A percentile compares a stretch with the other conserved stretches of the same genome.
These are phyloP conservation scores for Aphanomyces astaci DNA, from an alignment of 352 stramenopile genomes.

Conservation along the genomic window DNA sequence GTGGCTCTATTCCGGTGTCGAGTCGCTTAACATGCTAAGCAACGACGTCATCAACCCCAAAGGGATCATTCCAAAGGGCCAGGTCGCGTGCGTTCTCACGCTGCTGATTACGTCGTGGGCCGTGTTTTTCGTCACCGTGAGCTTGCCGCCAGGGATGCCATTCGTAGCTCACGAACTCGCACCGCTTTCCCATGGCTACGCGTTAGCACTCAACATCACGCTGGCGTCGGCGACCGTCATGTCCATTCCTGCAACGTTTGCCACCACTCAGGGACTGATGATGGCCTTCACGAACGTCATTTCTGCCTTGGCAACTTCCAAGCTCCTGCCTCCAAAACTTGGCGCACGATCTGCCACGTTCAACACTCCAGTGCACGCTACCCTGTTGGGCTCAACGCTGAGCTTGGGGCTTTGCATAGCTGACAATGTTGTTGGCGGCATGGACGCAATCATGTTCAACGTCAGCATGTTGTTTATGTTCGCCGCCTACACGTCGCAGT, in stretches of 20 bases:
- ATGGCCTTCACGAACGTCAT: conserved; percentile 49
- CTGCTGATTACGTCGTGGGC: neutral
- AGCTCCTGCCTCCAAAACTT: conserved; percentile 25
- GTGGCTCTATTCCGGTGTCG: conserved; percentile 16
- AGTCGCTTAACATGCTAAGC: conserved; percentile 9
- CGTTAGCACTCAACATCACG: conserved; percentile 27
- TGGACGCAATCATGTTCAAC: conserved; percentile 26
- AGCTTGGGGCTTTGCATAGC: conserved; percentile 21
- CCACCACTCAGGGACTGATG: conserved; percentile 36
- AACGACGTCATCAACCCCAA: neutral
- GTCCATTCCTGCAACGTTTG: conserved; percentile 32
- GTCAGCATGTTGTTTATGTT: conserved; percentile 28
- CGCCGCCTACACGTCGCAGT: conserved; percentile 29
- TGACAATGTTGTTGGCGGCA: neutral
- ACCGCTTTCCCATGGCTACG: conserved; percentile 29
- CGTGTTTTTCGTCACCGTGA: conserved; percentile 1
- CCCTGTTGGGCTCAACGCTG: conserved; percentile 28
- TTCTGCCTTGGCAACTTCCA: conserved; percentile 35
- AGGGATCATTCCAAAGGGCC: conserved; percentile 2
- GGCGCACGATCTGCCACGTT: conserved; percentile 19
- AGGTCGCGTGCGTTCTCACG: conserved; percentile 8
- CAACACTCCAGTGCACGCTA: conserved; percentile 27
- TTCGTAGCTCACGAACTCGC: conserved; percentile 26
- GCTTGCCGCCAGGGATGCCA: conserved; percentile 22
- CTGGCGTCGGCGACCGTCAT: conserved; percentile 26